A percentile compares a stretch with the other conserved stretches of the same genome.
phyloP scores from a whole-genome alignment of 805 yeast species.

The Ogataea nakhonphanomensis region DNA sequence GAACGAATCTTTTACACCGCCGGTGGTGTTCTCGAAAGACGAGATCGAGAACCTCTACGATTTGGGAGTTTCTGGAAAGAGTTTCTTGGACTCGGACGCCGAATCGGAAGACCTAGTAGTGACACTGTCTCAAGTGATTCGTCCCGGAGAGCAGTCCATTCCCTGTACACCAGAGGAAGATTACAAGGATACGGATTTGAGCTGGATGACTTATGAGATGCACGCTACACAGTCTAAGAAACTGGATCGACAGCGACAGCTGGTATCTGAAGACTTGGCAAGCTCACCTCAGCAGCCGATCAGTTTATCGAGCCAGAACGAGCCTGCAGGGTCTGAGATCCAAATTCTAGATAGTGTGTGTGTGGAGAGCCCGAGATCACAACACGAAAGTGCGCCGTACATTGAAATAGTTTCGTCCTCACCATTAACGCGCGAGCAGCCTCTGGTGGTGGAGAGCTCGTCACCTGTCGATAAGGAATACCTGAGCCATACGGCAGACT shows the following conservation, averaged over 20 bases:
- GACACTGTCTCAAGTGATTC: conserved; percentile 20
- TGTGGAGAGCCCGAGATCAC: conserved; percentile 1
- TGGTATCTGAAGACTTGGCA: not conserved
- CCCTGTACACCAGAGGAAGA: conserved; percentile 20
- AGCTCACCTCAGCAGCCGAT: conserved; percentile 21
- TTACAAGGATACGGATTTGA: conserved; percentile 7
- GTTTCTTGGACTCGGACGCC: conserved; percentile 17
- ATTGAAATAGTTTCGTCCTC: conserved; percentile 22
- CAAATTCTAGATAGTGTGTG: conserved; percentile 23
- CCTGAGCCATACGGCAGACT: not conserved
- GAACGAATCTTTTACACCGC: conserved; percentile 20
- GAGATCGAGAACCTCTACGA: conserved; percentile 20
- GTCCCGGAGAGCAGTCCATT: conserved; percentile 5
- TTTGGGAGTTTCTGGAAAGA: conserved; percentile 15
- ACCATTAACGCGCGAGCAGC: conserved; percentile 7
- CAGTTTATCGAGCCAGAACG: conserved; percentile 7
- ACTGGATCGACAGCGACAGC: conserved; percentile 1
- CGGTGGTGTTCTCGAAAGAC: conserved; percentile 17
- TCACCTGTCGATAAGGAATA: conserved; percentile 1
- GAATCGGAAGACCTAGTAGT: conserved; percentile 14
- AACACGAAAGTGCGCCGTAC: not conserved
- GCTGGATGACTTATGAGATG: conserved; percentile 8
- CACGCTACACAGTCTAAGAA: not conserved
- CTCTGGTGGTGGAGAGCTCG: conserved; percentile 6
- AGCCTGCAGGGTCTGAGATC: conserved; percentile 10